These are phyloP conservation scores for Nakaseomyces sp. DNA, from an alignment of 1,139 yeast genomes.

Conservation along the genomic window DNA sequence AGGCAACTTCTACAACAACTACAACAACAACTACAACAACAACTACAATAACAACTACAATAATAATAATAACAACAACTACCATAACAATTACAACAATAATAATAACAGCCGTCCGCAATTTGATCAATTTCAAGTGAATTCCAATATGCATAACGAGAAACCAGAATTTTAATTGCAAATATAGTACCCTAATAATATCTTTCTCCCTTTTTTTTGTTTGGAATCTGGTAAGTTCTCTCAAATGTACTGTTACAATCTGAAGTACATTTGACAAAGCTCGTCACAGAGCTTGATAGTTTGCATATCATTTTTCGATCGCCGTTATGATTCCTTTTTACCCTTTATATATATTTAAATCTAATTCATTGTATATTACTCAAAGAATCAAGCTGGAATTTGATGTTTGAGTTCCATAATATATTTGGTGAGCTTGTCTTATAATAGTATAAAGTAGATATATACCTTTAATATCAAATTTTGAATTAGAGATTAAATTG, in stretches of 20 bases:
- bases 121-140: slow-evolving; percentile 1
- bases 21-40: background rate
- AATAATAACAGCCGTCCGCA: slow-evolving; percentile 1
- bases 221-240: background rate
- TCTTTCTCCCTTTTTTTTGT: background rate
- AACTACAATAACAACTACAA: background rate
- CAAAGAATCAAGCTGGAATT: background rate
- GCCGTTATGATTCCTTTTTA: background rate
- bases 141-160: slow-evolving; percentile 2
- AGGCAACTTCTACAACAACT: background rate
- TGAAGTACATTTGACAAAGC: too few relatives aligned
- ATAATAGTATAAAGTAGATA: background rate
- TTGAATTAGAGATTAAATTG: too few relatives aligned
- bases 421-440: background rate
- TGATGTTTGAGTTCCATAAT: background rate
- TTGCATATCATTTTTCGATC: background rate
- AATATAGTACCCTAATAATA: too few relatives aligned
- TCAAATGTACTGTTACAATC: background rate
- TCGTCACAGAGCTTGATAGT: background rate
- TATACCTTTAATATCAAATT: too few relatives aligned
- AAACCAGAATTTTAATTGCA: background rate
- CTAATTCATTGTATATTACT: slow-evolving; percentile 1
- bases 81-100: background rate
- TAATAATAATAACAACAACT: background rate
- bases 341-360: background rate